Evolutionary conservation across 768 basidiomycete species (phyloP).

Genomic region (Solioccasus polychromus): DNA sequence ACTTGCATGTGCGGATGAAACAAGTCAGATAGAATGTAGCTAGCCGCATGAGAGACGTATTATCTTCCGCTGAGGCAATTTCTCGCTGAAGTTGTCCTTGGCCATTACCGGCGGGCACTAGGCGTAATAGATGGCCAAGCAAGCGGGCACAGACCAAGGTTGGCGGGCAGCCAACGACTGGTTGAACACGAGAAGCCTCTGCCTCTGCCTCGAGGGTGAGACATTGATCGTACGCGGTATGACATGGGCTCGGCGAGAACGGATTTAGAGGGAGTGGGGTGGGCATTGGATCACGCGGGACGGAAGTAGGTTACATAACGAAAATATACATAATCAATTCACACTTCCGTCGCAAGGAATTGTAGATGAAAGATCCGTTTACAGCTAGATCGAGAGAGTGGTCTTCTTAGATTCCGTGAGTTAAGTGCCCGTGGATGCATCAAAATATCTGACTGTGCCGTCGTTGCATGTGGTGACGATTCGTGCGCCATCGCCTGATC

Average conservation of each 20-base stretch:
- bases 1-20: background rate
- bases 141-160: background rate
- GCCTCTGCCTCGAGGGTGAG: background rate
- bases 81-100: constrained; percentile 2
- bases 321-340: too few relatives aligned
- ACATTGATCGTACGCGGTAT: background rate
- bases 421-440: too few relatives aligned
- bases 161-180: background rate
- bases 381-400: too few relatives aligned
- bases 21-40: background rate
- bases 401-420: too few relatives aligned
- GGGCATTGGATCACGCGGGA: too few relatives aligned
- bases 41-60: background rate
- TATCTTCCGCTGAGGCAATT: background rate
- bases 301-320: too few relatives aligned
- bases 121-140: background rate
- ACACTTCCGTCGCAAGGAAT: too few relatives aligned
- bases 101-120: background rate
- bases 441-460: too few relatives aligned
- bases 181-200: background rate
- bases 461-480: too few relatives aligned
- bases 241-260: background rate
- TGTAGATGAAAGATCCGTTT: too few relatives aligned
- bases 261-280: too few relatives aligned
- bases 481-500: too few relatives aligned